Evolutionary conservation across 106 monocot genomes (phyloP).

Genomic region (Dioscorea zingiberensis): DNA sequence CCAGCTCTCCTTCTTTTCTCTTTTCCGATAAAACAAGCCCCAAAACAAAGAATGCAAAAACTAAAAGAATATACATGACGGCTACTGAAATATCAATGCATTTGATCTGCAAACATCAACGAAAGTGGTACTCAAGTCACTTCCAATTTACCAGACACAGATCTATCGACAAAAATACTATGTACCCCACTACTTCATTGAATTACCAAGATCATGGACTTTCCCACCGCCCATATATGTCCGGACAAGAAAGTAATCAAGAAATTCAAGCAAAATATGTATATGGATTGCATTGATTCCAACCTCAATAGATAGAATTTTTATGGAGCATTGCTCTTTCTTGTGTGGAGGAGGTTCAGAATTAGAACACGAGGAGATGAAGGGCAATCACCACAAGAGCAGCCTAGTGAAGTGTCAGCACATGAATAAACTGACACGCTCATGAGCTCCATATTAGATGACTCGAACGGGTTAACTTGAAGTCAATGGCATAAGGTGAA

Average conservation of each 20-base stretch:
- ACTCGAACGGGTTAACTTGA: slow-evolving; percentile 30
- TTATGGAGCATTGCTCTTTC: slow-evolving; percentile 48
- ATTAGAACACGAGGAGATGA: slow-evolving; percentile 54
- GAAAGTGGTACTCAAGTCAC: too few relatives aligned
- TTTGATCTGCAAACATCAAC: slow-evolving; percentile 52
- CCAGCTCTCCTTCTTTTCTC: slow-evolving; percentile 19
- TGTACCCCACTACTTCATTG: too few relatives aligned
- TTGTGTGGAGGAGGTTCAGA: slow-evolving; percentile 22
- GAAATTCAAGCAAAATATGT: too few relatives aligned
- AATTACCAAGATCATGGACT: too few relatives aligned
- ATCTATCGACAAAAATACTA: too few relatives aligned
- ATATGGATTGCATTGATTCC: too few relatives aligned
- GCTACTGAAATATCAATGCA: slow-evolving; percentile 76
- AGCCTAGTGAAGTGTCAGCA: slow-evolving; percentile 79
- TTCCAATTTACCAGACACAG: too few relatives aligned
- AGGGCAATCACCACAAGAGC: slow-evolving; percentile 97
- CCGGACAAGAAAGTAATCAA: too few relatives aligned
- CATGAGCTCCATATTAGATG: slow-evolving; percentile 60
- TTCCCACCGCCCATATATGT: too few relatives aligned
- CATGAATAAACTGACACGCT: slow-evolving; percentile 71
- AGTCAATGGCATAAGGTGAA: slow-evolving; percentile 83
- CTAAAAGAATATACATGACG: slow-evolving; percentile 41
- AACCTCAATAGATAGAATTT: slow-evolving; percentile 76
- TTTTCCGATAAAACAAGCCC: slow-evolving; percentile 31
- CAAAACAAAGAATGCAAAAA: slow-evolving; percentile 46